Percentiles rank a stretch among this genome's conserved stretches.
Evolutionary conservation across 768 basidiomycete species (phyloP).

Genomic region (Leccinum olivaceopallidum): DNA sequence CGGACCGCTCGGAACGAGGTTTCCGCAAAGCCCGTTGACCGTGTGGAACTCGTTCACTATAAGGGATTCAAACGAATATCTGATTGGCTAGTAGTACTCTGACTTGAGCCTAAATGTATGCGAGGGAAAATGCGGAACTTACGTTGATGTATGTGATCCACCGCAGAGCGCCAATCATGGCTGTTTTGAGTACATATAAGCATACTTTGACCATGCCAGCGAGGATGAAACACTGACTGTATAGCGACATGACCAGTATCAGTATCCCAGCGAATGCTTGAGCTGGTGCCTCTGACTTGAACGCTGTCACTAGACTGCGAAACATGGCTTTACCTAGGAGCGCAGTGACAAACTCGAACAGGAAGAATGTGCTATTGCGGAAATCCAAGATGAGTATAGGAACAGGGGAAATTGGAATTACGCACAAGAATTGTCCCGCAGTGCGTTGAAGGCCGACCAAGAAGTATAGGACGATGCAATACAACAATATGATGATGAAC

Average conservation of each 20-base stretch:
- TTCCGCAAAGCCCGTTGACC: conserved; percentile 58
- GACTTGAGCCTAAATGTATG: not conserved
- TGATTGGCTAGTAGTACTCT: conserved; percentile 44
- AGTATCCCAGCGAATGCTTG: conserved; percentile 57
- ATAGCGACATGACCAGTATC: conserved; percentile 56
- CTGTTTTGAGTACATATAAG: conserved; percentile 4
- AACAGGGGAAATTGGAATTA: conserved; percentile 12
- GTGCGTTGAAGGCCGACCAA: conserved; percentile 55
- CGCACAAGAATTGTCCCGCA: conserved; percentile 68
- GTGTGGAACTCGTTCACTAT: conserved; percentile 83
- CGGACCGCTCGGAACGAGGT: conserved; percentile 60
- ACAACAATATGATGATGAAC: conserved; percentile 36
- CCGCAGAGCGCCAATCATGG: conserved; percentile 67
- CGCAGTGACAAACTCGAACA: conserved; percentile 58
- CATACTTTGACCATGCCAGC: not conserved
- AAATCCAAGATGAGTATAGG: conserved; percentile 7
- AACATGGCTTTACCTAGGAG: conserved; percentile 78
- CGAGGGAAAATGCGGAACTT: conserved; percentile 36
- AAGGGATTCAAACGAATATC: conserved; percentile 65
- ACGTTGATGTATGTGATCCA: conserved; percentile 71
- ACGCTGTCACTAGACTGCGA: conserved; percentile 61
- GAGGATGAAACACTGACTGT: conserved; percentile 22
- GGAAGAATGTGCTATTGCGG: conserved; percentile 49
- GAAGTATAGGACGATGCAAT: conserved; percentile 54
- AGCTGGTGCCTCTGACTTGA: conserved; percentile 59